Evolutionary conservation across 2,329 filamentous ascomycete genomes (phyloP), one percentile per base, ranked within the genome.

Genomic region (Zymoseptoria pseudotritici): DNA sequence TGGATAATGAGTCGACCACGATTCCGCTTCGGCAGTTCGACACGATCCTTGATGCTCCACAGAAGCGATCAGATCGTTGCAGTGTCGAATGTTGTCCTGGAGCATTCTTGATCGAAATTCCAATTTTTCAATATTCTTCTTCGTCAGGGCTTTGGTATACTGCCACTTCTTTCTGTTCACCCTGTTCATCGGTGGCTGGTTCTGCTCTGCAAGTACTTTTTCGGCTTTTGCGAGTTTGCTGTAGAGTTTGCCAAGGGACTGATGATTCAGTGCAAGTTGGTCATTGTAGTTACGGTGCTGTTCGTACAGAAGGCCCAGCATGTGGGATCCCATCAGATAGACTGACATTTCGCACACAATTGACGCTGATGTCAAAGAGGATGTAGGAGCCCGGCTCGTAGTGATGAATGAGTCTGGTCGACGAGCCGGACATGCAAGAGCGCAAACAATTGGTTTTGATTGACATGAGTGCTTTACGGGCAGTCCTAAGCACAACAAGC

Each of bases 131-230:
- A 71, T 64, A 6, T 58, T 61, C 19, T 60, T 56, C 53, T 65
- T 67, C 11, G 68, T 61, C 42, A 69, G 51, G 21, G 63, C 57
- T 11, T 66, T 64, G 42, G 64, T 59, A 61, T 68, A 71, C 55
- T 71, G 67, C 55, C 67, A 59, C 53, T 67, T 69, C 61, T 71
- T 72, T 60, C 67, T 67, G 54, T 67, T 63, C 49, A 63, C 64
- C 50, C 70, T 62, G 2, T 63, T 64, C 21, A 70, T 62, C 20
- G 61, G 53, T 54, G 62, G 55, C 46, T 65, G 63, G 52, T 68
- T 53, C 50, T 66, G 53, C 42, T 60, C 62, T 11, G 61, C 62
- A 7, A 70, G 64, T 21, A 60, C 58, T 21, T 54, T 56, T 53
- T 72, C 67, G 42, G 63, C 59, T 26, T 61, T 65, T 3, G 65